Evolutionary conservation across 148 eudicot species (phyloP).

Genomic region (Rhododendron williamsianum): DNA sequence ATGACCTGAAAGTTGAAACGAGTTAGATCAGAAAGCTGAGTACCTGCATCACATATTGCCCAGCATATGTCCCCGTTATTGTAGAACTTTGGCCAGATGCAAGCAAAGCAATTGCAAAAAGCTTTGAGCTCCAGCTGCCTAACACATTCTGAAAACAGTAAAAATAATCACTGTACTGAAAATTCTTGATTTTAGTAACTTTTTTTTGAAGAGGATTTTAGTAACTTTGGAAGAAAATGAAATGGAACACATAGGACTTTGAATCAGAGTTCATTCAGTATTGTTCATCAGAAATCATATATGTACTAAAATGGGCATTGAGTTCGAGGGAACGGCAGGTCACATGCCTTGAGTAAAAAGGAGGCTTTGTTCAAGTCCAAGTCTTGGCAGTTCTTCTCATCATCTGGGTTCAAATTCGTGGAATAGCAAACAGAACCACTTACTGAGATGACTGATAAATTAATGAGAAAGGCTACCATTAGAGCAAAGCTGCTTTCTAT

Average conservation of each 20-base stretch:
- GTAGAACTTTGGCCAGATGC: constrained; percentile 99
- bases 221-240: neutral
- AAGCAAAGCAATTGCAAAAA: constrained; percentile 88
- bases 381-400: constrained; percentile 64
- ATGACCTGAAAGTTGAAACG: neutral
- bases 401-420: constrained; percentile 48
- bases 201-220: neutral
- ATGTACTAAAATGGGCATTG: neutral
- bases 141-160: constrained; percentile 60
- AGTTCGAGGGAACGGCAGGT: neutral
- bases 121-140: constrained; percentile 98
- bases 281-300: neutral
- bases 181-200: neutral
- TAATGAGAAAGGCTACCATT: constrained; percentile 78
- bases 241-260: neutral
- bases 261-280: neutral
- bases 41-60: constrained; percentile 99
- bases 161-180: neutral
- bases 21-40: neutral
- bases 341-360: constrained; percentile 71
- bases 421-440: constrained; percentile 92
- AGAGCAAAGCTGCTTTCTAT: constrained; percentile 91
- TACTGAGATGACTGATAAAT: constrained; percentile 83
- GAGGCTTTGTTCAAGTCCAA: constrained; percentile 92
- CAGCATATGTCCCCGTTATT: constrained; percentile 98